Evolutionary conservation across 2,329 filamentous ascomycete species (phyloP).

Genomic region (Colletotrichum caudatum): DNA sequence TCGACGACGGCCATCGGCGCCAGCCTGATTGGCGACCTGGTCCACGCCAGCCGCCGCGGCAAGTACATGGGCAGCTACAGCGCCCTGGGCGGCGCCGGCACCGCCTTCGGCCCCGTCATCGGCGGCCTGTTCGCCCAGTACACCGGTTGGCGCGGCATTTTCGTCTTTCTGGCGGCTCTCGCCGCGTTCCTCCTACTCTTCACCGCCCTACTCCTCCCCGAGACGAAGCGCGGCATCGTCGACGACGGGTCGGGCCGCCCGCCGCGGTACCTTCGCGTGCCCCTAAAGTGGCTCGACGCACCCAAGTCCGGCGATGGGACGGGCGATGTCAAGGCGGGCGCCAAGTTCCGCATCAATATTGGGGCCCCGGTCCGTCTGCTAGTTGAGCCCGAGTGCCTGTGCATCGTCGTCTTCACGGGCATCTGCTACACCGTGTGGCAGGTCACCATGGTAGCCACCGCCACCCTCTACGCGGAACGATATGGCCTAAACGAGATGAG

Average conservation of each 20-base stretch:
- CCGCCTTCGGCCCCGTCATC: slow-evolving; percentile 8
- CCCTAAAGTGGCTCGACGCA: background rate
- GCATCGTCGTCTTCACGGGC: background rate
- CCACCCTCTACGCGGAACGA: slow-evolving; percentile 6
- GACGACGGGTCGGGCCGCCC: background rate
- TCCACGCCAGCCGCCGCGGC: slow-evolving; percentile 17
- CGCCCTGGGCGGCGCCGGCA: slow-evolving; percentile 2
- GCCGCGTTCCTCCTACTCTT: slow-evolving; percentile 8
- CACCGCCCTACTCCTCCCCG: slow-evolving; percentile 1
- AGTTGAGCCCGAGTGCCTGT: slow-evolving; percentile 4
- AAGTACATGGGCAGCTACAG: slow-evolving; percentile 18
- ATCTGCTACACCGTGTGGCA: slow-evolving; percentile 13
- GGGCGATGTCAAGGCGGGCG: background rate
- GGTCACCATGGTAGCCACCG: slow-evolving; percentile 10
- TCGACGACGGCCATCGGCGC: slow-evolving; percentile 7
- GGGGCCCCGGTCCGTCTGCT: slow-evolving; percentile 6
- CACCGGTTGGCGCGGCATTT: slow-evolving; percentile 11
- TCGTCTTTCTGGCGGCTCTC: slow-evolving; percentile 5
- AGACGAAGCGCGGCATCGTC: slow-evolving; percentile 13
- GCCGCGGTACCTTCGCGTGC: background rate
- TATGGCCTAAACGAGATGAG: slow-evolving; percentile 5
- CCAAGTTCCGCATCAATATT: background rate
- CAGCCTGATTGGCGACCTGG: slow-evolving; percentile 7
- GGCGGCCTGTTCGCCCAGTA: slow-evolving; percentile 13
- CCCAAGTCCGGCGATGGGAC: background rate